Conservation (phyloP, 2,329 filamentous ascomycete species). For the Pseudogymnoascus sp. region DNA sequence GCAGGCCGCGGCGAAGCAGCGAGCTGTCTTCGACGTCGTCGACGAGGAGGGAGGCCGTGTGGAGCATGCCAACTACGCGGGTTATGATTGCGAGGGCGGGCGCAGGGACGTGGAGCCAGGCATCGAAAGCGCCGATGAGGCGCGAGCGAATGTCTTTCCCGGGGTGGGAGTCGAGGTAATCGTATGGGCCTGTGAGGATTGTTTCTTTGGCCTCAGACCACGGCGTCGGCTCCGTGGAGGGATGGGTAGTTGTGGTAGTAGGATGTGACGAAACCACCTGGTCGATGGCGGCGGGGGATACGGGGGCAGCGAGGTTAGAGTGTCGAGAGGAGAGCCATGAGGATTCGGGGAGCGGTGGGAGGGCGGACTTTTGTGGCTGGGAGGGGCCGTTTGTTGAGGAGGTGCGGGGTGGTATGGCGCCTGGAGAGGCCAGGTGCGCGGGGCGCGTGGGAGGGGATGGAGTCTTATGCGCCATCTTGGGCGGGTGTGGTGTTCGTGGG, state of each 20-base stretch:
- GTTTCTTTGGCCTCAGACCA: constrained; percentile 72
- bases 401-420: constrained; percentile 63
- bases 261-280: constrained; percentile 14
- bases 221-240: constrained; percentile 23
- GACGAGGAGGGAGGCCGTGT: constrained; percentile 74
- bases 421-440: constrained; percentile 39
- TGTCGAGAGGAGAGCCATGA: neutral
- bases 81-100: constrained; percentile 67
- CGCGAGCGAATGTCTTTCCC: constrained; percentile 80
- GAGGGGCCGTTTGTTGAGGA: constrained; percentile 48
- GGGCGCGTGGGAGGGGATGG: neutral
- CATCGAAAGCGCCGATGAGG: constrained; percentile 74
- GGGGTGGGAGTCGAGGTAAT: constrained; percentile 70
- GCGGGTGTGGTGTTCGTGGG: neutral
- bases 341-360: constrained; percentile 49
- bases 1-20: constrained; percentile 65
- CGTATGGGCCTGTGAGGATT: constrained; percentile 68
- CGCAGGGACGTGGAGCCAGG: constrained; percentile 66
- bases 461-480: neutral
- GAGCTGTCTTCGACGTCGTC: constrained; percentile 86
- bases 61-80: constrained; percentile 73
- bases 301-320: constrained; percentile 4
- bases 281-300: constrained; percentile 14
- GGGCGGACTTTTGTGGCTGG: constrained; percentile 27
- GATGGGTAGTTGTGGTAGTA: constrained; percentile 22